Base-by-base conservation (phyloP, 2,329 filamentous ascomycete genomes). In the Tolypocladium amazonense region DNA sequence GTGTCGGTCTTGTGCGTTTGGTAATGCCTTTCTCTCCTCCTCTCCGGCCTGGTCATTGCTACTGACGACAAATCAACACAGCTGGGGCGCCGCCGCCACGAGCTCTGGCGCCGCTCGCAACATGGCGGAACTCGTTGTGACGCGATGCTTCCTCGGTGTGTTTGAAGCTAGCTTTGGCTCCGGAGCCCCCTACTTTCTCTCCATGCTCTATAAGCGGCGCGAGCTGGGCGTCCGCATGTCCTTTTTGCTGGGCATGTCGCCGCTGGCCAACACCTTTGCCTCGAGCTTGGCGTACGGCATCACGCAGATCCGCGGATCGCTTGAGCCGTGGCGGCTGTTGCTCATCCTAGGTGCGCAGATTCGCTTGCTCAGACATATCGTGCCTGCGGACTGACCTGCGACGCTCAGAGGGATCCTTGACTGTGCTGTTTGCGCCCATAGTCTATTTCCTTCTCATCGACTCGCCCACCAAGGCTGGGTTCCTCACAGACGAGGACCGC, bases 251-350 rank as follows among this genome's bases (percentile, higher is more conserved):
- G 66, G 65, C 0, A 68, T 67, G 43, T 67, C 70, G 20, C 69
- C 71, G 1, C 61, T 73, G 6, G 71, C 71, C 11, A 71, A 68
- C 37, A 70, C 68, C 25, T 73, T 73, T 59, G 71, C 71, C 6
- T 67, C 66, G 9, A 66, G 71, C 4, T 62, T 73, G 23, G 71
- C 71, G 0, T 73, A 72, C 56, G 71, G 68, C 8, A 71, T 73
- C 53, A 68, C 67, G 4, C 67, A 70, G 14, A 67, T 68, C 47
- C 62, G 67, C 11, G 60, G 63, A 1, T 63, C 61, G 2, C 58
- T 72, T 25, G 68, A 62, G 12, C 61, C 63, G 8, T 73, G 71
- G 71, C 62, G 67, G 37, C 61, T 70, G 4, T 62, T 73, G 3
- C 71, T 73, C 56, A 62, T 73, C 11, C 62, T 71, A 37, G 69